These are phyloP conservation scores for Biscogniauxia mediterranea DNA, from an alignment of 2,329 filamentous ascomycete genomes.

Conservation along the genomic window DNA sequence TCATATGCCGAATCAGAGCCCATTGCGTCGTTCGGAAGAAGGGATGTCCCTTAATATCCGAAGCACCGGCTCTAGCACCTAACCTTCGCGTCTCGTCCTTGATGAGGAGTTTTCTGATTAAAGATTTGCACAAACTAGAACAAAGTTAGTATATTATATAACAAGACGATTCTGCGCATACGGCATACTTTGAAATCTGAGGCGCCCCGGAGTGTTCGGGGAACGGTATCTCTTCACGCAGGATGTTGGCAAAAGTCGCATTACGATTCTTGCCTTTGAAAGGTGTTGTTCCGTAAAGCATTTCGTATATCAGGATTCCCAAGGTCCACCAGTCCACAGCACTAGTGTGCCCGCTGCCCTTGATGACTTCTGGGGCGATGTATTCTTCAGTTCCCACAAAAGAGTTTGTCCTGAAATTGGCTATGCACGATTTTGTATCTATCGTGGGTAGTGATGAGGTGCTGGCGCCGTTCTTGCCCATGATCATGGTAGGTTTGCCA, in stretches of 20 bases:
- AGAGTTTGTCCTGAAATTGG: slow-evolving; percentile 96
- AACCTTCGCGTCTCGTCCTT: slow-evolving; percentile 95
- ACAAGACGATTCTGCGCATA: neutral
- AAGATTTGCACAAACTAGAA: slow-evolving; percentile 83
- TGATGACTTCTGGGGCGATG: slow-evolving; percentile 97
- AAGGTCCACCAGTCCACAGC: slow-evolving; percentile 99
- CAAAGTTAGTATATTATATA: slow-evolving; percentile 3
- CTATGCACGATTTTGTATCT: slow-evolving; percentile 97
- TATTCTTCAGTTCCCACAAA: slow-evolving; percentile 99
- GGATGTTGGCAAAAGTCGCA: slow-evolving; percentile 94
- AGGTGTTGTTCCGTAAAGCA: slow-evolving; percentile 96
- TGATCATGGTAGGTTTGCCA: slow-evolving; percentile 96
- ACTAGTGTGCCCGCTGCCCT: slow-evolving; percentile 96
- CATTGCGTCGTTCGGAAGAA: slow-evolving; percentile 97
- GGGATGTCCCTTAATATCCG: slow-evolving; percentile 91
- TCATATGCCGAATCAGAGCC: slow-evolving; percentile 96
- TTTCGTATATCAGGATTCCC: slow-evolving; percentile 96
- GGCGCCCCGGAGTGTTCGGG: slow-evolving; percentile 82
- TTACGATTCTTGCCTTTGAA: slow-evolving; percentile 99
- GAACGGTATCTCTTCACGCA: slow-evolving; percentile 93
- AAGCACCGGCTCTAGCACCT: slow-evolving; percentile 90
- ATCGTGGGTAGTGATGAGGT: slow-evolving; percentile 90
- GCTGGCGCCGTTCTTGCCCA: slow-evolving; percentile 84
- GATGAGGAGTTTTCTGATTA: slow-evolving; percentile 95
- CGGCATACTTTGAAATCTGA: slow-evolving; percentile 84